These are phyloP conservation scores for Dryadomyces quercus-mongolicae DNA, from an alignment of 2,329 filamentous ascomycete species.

Conservation along the genomic window DNA sequence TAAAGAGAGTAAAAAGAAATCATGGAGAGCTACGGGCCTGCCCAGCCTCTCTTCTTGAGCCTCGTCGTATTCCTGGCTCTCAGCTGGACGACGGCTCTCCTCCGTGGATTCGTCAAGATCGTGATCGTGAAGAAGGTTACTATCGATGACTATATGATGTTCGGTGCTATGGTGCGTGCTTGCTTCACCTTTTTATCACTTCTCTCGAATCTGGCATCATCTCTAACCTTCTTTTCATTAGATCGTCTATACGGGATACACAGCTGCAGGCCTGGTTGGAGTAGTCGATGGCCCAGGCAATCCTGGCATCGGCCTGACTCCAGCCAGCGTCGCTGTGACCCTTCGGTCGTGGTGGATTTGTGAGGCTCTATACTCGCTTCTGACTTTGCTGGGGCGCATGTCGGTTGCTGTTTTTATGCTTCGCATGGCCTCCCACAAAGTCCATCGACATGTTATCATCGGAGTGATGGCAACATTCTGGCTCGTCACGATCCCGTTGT, in stretches of 20 bases:
- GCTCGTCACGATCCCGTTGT: slow-evolving; percentile 11
- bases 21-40: slow-evolving; percentile 3
- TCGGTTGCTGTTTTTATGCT: slow-evolving; percentile 29
- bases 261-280: slow-evolving; percentile 20
- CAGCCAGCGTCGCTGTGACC: slow-evolving; percentile 15
- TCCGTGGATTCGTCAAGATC: slow-evolving; percentile 32
- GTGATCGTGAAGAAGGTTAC: slow-evolving; percentile 29
- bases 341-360: slow-evolving; percentile 26
- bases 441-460: slow-evolving; percentile 25
- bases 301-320: slow-evolving; percentile 12
- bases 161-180: slow-evolving; percentile 27
- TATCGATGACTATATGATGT: slow-evolving; percentile 35
- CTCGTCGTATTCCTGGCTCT: slow-evolving; percentile 7
- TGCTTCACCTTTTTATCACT: no score
- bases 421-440: slow-evolving; percentile 22
- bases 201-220: no score
- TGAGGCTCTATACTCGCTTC: slow-evolving; percentile 26
- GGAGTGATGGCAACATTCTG: slow-evolving; percentile 20
- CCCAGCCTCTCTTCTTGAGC: slow-evolving; percentile 8
- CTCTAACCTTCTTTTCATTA: slow-evolving; percentile 7
- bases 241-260: slow-evolving; percentile 23
- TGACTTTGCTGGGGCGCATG: slow-evolving; percentile 26
- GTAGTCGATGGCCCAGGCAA: slow-evolving; percentile 20
- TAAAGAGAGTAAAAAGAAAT: neutral
- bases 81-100: slow-evolving; percentile 21